Base-by-base conservation (phyloP, 495 filamentous ascomycete genomes). In the Penicillium herquei region DNA sequence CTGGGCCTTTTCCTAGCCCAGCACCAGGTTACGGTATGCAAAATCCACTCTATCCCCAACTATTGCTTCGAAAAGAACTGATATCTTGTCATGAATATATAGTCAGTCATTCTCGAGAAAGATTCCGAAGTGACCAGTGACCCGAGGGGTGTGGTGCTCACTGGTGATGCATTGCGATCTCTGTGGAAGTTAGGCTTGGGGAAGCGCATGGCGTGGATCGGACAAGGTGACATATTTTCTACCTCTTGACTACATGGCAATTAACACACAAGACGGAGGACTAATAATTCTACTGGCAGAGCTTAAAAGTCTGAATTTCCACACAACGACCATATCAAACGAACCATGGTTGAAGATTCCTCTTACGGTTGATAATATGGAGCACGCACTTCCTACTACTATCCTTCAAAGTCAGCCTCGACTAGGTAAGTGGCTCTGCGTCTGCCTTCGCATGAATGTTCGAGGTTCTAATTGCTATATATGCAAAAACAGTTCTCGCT, bases 61-160 rank as follows among this genome's bases (percentile, higher is more conserved):
- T 26, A 4, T 26, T 26, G 1, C 21, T 26, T 26, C 21, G 21
- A 26, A 4, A 26, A 1, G 21, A 4, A 26, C 21, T 26, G 21
- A 26, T 26, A 26, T 26, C n/a, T 26, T 26, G 21, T 26, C 21
- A 26, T 4, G 21, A 2, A 26, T 4, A 26, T 26, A 4, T 26
- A 37, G 34, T 37, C 34, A 37, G 13, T 45, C 3, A 21, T 45
- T 17, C 13, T 45, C n/a, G 76, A 82, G 49, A 76, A 72, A 35
- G 76, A 77, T 11, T 34, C 52, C 7, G 70, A 68, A 1, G 79
- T 82, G 18, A 75, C 70, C 0, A 72, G 71, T 0, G 80, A 83
- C 55, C 79, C 80, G 0, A 64, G 78, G 13, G 80, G 78, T 1
- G 76, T 83, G 33, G 75, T 70, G 12, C 62, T 83, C 9, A 76